These are phyloP conservation scores for Diplosphaera chodatii DNA, from an alignment of 139 green algal genomes.

Conservation along the genomic window DNA sequence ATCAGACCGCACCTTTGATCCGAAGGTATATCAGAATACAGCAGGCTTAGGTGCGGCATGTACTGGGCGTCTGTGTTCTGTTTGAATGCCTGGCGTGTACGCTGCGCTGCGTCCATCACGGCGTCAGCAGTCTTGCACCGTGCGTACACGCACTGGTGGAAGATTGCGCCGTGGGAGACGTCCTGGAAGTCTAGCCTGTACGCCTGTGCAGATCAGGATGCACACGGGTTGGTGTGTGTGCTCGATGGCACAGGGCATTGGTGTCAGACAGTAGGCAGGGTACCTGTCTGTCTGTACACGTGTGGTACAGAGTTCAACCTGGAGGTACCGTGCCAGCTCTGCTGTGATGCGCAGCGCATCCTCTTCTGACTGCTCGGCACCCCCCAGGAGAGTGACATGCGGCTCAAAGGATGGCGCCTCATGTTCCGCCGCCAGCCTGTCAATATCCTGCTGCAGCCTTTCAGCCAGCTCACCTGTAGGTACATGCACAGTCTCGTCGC, in stretches of 20 bases:
- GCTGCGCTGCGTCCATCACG: conserved; percentile 7
- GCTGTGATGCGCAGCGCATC: conserved; percentile 9
- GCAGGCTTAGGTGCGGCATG: conserved; percentile 41
- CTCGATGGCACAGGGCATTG: too few species aligned
- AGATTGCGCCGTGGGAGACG: conserved; percentile 16
- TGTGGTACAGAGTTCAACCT: background rate
- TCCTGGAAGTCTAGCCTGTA: conserved; percentile 21
- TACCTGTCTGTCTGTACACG: background rate
- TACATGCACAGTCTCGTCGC: background rate
- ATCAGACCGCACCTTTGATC: conserved; percentile 6
- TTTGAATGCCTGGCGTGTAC: conserved; percentile 4
- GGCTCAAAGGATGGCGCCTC: conserved; percentile 21
- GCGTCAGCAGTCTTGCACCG: conserved; percentile 5
- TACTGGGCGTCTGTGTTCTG: conserved; percentile 14
- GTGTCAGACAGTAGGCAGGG: too few species aligned
- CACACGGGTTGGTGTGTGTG: background rate
- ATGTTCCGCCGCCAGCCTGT: background rate
- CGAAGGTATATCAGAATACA: conserved; percentile 29
- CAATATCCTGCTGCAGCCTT: background rate
- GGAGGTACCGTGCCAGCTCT: conserved; percentile 7
- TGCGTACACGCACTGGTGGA: conserved; percentile 39
- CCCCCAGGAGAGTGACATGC: conserved; percentile 37
- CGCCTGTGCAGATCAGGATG: conserved; percentile 11
- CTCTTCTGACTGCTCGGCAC: conserved; percentile 15
- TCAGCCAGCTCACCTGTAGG: background rate